These are phyloP conservation scores for Tylopilus vinaceipallidus DNA, from an alignment of 768 basidiomycete species.

Conservation along the genomic window DNA sequence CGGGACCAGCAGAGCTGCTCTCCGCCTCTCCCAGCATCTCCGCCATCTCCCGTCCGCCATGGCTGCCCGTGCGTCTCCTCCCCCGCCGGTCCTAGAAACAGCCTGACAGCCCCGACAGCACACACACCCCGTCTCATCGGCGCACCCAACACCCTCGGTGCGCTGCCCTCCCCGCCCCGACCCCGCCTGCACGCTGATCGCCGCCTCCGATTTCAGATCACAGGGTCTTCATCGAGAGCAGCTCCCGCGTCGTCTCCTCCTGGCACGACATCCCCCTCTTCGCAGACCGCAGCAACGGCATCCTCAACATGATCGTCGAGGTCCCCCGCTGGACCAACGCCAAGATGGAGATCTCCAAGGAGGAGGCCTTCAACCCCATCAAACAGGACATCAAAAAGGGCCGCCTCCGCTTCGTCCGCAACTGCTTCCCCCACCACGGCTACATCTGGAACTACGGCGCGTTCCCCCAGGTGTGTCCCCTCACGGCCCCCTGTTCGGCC, in stretches of 20 bases:
- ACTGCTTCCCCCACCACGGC: constrained; percentile 99
- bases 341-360: constrained; percentile 99
- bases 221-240: constrained; percentile 91
- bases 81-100: not conserved
- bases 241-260: constrained; percentile 76
- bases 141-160: constrained; percentile 92
- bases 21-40: constrained; percentile 63
- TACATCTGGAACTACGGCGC: constrained; percentile 99
- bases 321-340: constrained; percentile 99
- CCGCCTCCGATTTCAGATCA: constrained; percentile 61
- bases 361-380: constrained; percentile 99
- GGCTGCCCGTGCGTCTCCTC: constrained; percentile 26
- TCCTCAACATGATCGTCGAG: constrained; percentile 99
- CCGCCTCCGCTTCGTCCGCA: constrained; percentile 93
- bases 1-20: constrained; percentile 15
- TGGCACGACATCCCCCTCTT: constrained; percentile 99
- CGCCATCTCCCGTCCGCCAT: constrained; percentile 58
- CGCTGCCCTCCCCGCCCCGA: constrained; percentile 20
- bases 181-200: constrained; percentile 19
- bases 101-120: constrained; percentile 40
- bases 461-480: constrained; percentile 81
- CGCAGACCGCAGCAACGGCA: constrained; percentile 90
- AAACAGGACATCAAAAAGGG: constrained; percentile 99
- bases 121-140: constrained; percentile 78
- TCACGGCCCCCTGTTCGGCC: too few relatives aligned